A percentile compares a stretch with the other conserved stretches of the same genome.
Evolutionary conservation across 2,329 filamentous ascomycete genomes (phyloP).

Genomic region (Periconia digitata): DNA sequence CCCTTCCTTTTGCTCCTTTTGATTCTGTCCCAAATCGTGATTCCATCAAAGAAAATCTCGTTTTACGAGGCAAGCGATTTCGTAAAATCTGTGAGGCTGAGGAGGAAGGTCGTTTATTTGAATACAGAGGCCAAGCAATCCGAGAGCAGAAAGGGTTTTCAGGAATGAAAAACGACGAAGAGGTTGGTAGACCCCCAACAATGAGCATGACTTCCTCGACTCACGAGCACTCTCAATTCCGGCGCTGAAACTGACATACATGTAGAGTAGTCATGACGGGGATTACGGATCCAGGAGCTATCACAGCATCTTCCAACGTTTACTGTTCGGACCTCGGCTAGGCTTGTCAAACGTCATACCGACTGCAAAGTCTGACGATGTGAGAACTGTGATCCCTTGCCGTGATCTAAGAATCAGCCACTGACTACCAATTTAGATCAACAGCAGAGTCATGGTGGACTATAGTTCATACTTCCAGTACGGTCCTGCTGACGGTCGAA

Average conservation of each 20-base stretch:
- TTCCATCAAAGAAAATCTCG: conserved; percentile 29
- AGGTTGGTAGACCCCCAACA: background rate
- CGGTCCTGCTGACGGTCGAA: background rate
- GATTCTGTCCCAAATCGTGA: background rate
- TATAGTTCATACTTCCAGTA: conserved; percentile 5
- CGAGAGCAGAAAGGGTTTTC: background rate
- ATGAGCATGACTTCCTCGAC: background rate
- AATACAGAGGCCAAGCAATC: conserved; percentile 2
- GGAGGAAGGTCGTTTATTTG: conserved; percentile 6
- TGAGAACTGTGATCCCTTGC: background rate
- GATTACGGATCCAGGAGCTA: background rate
- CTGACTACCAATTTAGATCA: background rate
- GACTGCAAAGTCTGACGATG: background rate
- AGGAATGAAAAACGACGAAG: background rate
- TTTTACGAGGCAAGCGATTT: conserved; percentile 12
- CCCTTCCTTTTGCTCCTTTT: background rate
- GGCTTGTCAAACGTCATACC: background rate
- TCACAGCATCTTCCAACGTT: background rate
- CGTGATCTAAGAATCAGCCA: background rate
- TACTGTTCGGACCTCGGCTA: background rate
- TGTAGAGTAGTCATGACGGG: background rate
- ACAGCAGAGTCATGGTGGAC: conserved; percentile 5
- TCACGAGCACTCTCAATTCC: too few species aligned
- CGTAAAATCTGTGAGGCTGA: background rate
- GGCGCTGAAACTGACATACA: background rate